Percentiles rank a stretch among this genome's conserved stretches.
phyloP scores from a whole-genome alignment of 169 alveolate genomes.

The Plasmodium inui region DNA sequence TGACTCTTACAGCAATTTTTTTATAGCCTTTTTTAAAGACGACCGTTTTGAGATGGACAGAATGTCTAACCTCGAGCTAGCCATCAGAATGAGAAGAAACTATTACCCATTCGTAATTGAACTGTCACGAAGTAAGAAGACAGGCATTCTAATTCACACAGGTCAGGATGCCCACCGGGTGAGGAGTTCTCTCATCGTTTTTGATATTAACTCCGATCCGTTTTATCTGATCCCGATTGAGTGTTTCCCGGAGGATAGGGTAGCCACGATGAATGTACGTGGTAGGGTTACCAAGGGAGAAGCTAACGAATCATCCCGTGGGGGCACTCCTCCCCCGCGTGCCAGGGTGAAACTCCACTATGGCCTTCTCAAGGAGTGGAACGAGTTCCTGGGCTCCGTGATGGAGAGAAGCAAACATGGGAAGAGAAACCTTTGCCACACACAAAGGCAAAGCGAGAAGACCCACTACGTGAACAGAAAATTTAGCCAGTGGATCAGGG shows the following conservation, averaged over 20 bases:
- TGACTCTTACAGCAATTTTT: conserved; percentile 19
- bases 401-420: background rate
- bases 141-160: background rate
- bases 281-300: background rate
- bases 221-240: conserved; percentile 27
- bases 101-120: conserved; percentile 31
- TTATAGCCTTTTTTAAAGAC: conserved; percentile 31
- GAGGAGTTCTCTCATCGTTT: conserved; percentile 1
- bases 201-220: background rate
- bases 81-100: conserved; percentile 20
- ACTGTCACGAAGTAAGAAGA: background rate
- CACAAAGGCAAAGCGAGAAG: background rate
- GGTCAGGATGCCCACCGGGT: background rate
- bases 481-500: conserved; percentile 41
- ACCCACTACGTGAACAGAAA: conserved; percentile 37
- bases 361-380: conserved; percentile 29
- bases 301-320: background rate
- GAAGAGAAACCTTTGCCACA: background rate
- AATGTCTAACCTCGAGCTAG: conserved; percentile 1
- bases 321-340: background rate
- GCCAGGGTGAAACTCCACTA: background rate
- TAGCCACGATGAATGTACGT: background rate
- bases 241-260: background rate
- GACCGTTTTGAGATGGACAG: background rate
- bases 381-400: conserved; percentile 1